phyloP scores from a whole-genome alignment of 495 filamentous ascomycete species.

The Geopyxis carbonaria region DNA sequence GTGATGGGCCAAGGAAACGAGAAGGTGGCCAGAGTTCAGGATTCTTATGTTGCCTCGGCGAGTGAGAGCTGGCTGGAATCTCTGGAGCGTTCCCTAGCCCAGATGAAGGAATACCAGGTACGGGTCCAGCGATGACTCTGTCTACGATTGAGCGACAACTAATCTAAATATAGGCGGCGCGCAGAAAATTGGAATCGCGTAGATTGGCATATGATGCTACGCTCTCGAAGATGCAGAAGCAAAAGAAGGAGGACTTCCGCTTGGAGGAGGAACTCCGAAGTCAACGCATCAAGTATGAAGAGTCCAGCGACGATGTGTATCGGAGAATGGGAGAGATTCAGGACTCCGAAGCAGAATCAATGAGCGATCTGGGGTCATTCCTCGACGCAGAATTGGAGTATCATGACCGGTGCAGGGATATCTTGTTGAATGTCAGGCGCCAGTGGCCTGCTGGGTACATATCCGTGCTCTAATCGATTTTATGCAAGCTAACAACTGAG shows the following conservation, averaged over 20 bases:
- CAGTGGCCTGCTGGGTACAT: slow-evolving; percentile 50
- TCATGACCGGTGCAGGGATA: slow-evolving; percentile 74
- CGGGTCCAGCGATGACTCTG: background rate
- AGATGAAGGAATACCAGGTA: slow-evolving; percentile 98
- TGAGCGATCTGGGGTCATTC: slow-evolving; percentile 63
- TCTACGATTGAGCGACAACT: slow-evolving; percentile 1
- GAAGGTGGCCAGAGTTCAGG: slow-evolving; percentile 70
- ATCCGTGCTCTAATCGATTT: slow-evolving; percentile 5
- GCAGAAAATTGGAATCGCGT: slow-evolving; percentile 88
- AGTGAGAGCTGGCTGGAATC: slow-evolving; percentile 84
- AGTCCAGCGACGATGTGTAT: slow-evolving; percentile 81
- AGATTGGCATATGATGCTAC: slow-evolving; percentile 85
- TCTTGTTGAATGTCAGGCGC: slow-evolving; percentile 46
- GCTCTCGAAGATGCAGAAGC: slow-evolving; percentile 80
- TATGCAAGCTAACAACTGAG: slow-evolving; percentile 23
- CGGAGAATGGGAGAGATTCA: slow-evolving; percentile 95
- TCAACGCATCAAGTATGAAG: slow-evolving; percentile 92
- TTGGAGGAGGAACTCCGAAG: slow-evolving; percentile 83
- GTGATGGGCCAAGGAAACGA: slow-evolving; percentile 76
- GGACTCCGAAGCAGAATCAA: slow-evolving; percentile 70
- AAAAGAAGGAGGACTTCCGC: slow-evolving; percentile 81
- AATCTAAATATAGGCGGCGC: slow-evolving; percentile 39
- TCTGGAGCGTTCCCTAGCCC: slow-evolving; percentile 69
- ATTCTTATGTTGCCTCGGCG: slow-evolving; percentile 63
- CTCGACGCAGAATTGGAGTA: slow-evolving; percentile 83